Conservation (phyloP, 1,284 basidiomycete species). For the Ceratobasidium sp. region DNA sequence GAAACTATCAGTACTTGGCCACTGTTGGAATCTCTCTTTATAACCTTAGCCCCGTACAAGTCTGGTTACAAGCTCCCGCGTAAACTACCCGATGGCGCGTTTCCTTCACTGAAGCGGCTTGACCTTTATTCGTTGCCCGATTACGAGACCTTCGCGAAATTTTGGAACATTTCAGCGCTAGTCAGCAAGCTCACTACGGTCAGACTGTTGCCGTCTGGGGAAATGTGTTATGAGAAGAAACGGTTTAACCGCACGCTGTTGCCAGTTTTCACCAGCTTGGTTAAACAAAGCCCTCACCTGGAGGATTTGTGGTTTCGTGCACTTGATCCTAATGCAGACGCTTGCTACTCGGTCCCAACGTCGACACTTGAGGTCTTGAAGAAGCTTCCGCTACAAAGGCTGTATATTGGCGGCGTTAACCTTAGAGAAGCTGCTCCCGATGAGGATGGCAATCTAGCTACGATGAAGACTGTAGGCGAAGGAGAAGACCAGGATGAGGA, state of each 20-base stretch:
- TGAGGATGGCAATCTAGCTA: not conserved
- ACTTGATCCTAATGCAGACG: not conserved
- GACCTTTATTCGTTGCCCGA: not conserved
- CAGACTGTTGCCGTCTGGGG: not conserved
- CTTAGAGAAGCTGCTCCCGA: not conserved
- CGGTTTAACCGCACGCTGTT: not conserved
- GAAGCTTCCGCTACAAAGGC: not conserved
- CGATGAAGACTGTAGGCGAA: not conserved
- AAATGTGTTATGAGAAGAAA: not conserved
- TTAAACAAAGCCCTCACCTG: not conserved
- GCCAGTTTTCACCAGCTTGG: not conserved
- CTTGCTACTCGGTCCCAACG: not conserved
- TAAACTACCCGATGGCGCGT: not conserved
- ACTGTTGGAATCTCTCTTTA: not conserved
- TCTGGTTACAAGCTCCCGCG: not conserved
- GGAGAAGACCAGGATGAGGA: not conserved
- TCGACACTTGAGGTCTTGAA: not conserved
- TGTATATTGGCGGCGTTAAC: not conserved
- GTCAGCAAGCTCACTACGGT: slow-evolving; percentile 15
- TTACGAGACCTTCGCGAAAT: not conserved
- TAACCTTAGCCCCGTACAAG: not conserved
- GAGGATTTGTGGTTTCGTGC: not conserved
- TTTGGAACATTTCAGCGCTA: not conserved
- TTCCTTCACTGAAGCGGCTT: slow-evolving; percentile 1
- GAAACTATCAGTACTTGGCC: not conserved